Conservation (phyloP, 1,284 basidiomycete species). For the Amylostereum chailletii region DNA sequence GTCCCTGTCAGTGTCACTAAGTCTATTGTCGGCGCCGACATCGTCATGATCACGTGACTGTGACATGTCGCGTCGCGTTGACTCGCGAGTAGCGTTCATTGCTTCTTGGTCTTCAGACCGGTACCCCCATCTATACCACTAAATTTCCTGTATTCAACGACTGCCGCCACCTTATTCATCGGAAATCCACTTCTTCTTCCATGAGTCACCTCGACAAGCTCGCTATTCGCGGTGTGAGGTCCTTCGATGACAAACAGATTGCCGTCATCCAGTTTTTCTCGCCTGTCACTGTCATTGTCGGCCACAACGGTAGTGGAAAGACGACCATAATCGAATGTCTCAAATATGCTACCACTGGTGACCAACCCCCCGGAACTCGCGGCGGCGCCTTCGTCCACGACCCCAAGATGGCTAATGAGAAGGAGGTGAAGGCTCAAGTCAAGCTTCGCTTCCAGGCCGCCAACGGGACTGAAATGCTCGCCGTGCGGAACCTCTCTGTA, state of each 20-base stretch:
- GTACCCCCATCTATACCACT: too few species aligned
- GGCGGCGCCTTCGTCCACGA: constrained; percentile 98
- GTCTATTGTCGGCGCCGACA: too few species aligned
- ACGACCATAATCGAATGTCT: constrained; percentile 99
- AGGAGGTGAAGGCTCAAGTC: constrained; percentile 98
- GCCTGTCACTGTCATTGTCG: constrained; percentile 97
- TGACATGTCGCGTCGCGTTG: too few species aligned
- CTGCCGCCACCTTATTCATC: too few species aligned
- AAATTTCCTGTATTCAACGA: too few species aligned
- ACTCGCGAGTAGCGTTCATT: too few species aligned
- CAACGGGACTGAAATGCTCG: constrained; percentile 85
- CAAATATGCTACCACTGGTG: constrained; percentile 97
- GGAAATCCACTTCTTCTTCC: not conserved
- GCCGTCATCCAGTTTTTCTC: constrained; percentile 96
- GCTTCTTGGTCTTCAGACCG: too few species aligned
- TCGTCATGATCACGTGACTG: too few species aligned
- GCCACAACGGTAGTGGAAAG: constrained; percentile 98
- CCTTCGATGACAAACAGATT: constrained; percentile 92
- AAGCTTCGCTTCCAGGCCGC: constrained; percentile 90
- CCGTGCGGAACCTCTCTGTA: constrained; percentile 88
- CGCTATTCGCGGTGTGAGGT: constrained; percentile 80
- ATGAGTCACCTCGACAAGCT: constrained; percentile 89
- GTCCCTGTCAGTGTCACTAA: too few species aligned
- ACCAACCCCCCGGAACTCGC: constrained; percentile 95
- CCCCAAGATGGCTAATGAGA: constrained; percentile 97